Base-by-base conservation (phyloP, 768 basidiomycete genomes). In the Leccinum uliginosum region DNA sequence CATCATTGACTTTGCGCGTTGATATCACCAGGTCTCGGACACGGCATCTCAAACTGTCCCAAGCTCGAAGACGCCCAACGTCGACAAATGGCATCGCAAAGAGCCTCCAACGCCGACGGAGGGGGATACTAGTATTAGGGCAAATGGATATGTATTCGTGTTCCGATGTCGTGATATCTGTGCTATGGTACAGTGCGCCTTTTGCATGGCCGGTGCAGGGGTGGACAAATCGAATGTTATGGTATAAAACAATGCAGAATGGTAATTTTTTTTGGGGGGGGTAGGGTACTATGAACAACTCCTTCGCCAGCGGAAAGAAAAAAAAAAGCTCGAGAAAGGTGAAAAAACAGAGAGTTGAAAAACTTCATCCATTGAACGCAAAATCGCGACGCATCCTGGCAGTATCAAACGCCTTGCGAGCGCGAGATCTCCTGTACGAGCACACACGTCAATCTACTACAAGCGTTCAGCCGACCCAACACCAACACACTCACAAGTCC, bases 11-110 rank as follows among this genome's bases (percentile, higher is more conserved):
- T n/a, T n/a, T n/a, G n/a, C n/a, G 2, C 38, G n/a, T 19, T 40
- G 17, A n/a, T n/a, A n/a, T 4, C n/a, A 40, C 40, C 65, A 90
- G 90, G 94, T 70, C 84, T 99, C 55, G 97, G 96, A 17, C 97
- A 99, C 65, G 86, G 84, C 23, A 91, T 98, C 54, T 86, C 88
- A 8, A 95, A 95, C 67, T 99, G 97, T 67, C 97, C 97, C 19
- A 99, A 98, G 73, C 76, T 97, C 60, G 95, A 98, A 73, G 97
- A 99, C 62, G 82, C 86, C 0, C 93, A 97, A 67, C 78, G 95
- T 51, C 76, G 97, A 65, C 89, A 90, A 71, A 88, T 95, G 83
- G 94, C 93, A 11, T 85, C 89, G 23, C 93, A 96, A 66, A 77
- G 92, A 44, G 81, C 81, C 49, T 75, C 76, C 10, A 83, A 91